Evolutionary conservation across 2,329 filamentous ascomycete species (phyloP).

Genomic region (Trichoderma endophyticum): DNA sequence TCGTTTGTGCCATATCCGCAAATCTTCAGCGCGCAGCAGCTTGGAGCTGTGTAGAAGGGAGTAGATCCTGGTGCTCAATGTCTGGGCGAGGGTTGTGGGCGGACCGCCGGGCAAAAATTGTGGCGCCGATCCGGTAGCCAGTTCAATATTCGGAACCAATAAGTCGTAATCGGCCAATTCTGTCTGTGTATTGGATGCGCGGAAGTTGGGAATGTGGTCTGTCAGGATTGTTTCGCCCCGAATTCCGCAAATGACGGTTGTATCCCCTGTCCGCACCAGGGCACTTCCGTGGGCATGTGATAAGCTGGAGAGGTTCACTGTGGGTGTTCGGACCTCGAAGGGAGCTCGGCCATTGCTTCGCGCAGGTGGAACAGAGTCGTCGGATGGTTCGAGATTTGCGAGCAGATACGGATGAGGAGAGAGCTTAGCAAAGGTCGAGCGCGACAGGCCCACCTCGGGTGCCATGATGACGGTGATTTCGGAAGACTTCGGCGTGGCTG

Average conservation of each 20-base stretch:
- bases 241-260: constrained; percentile 90
- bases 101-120: constrained; percentile 80
- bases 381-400: constrained; percentile 71
- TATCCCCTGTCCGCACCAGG: constrained; percentile 83
- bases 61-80: constrained; percentile 75
- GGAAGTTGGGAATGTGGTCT: constrained; percentile 67
- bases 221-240: constrained; percentile 79
- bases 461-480: constrained; percentile 31
- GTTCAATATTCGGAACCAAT: constrained; percentile 88
- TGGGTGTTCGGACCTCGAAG: constrained; percentile 66
- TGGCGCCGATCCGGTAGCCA: constrained; percentile 86
- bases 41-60: constrained; percentile 70
- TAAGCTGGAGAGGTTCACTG: constrained; percentile 77
- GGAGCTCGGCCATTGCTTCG: constrained; percentile 80
- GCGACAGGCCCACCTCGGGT: constrained; percentile 42
- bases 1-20: constrained; percentile 69
- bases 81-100: constrained; percentile 76
- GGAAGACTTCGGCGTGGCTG: background rate
- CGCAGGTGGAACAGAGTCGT: constrained; percentile 46
- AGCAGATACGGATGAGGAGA: constrained; percentile 87
- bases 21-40: constrained; percentile 62
- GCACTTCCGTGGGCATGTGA: constrained; percentile 88
- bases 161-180: constrained; percentile 65
- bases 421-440: constrained; percentile 81
- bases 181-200: constrained; percentile 40